These are phyloP conservation scores for Solanum ossicruentum DNA, from an alignment of 257 asterid species.

Conservation along the genomic window DNA sequence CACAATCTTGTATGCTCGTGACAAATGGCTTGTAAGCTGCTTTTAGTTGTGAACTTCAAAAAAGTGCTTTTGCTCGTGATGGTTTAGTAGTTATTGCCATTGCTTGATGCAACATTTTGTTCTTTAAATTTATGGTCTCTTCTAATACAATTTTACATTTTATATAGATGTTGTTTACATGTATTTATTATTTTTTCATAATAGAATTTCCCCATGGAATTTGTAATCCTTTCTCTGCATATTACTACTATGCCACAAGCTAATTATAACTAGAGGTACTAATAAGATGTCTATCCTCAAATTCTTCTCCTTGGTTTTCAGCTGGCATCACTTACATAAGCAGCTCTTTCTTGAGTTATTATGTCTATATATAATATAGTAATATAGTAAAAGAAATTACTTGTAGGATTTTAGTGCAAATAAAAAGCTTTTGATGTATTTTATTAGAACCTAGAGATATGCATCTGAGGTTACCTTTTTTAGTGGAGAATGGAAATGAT, in stretches of 20 bases:
- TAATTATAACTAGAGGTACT: neutral
- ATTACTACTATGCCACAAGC: neutral
- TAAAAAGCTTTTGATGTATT: neutral
- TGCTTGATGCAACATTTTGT: neutral
- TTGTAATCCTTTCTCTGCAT: neutral
- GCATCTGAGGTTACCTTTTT: neutral
- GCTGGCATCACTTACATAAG: neutral
- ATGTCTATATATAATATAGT: neutral
- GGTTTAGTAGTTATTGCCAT: neutral
- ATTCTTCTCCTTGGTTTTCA: neutral
- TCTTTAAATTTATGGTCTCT: neutral
- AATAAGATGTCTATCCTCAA: neutral
- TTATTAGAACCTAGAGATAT: neutral
- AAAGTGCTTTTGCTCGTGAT: neutral
- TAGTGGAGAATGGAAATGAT: slow-evolving; percentile 41
- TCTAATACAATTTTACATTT: neutral
- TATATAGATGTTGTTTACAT: neutral
- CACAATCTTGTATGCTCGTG: slow-evolving; percentile 81
- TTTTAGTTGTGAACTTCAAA: neutral
- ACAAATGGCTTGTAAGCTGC: slow-evolving; percentile 81
- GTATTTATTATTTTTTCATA: neutral
- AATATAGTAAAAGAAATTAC: neutral
- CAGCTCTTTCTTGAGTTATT: neutral
- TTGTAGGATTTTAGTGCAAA: neutral
- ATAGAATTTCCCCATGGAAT: neutral